phyloP scores from a whole-genome alignment of 1,139 yeast species.

The Blastobotrys niveus region DNA sequence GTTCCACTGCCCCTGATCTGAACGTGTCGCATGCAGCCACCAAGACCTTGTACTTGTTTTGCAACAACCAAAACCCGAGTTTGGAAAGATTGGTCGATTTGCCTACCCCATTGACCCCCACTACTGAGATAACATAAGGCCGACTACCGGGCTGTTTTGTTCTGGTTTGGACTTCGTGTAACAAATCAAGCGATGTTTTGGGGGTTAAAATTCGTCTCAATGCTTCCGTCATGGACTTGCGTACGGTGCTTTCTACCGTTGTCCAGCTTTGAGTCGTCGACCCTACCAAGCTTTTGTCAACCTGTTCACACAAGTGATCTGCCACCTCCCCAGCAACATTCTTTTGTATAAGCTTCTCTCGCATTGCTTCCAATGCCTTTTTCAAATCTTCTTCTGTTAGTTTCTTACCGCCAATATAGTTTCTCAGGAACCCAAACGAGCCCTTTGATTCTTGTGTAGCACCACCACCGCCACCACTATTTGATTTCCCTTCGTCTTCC shows the following conservation, averaged over 20 bases:
- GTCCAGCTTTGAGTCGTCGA: constrained; percentile 64
- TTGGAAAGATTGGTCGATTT: constrained; percentile 93
- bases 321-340: constrained; percentile 57
- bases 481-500: constrained; percentile 16
- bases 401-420: constrained; percentile 57
- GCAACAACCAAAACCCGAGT: constrained; percentile 90
- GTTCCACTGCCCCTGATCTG: constrained; percentile 97
- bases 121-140: constrained; percentile 93
- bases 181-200: constrained; percentile 79
- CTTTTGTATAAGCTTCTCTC: constrained; percentile 45
- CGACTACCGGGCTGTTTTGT: constrained; percentile 26
- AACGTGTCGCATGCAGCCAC: constrained; percentile 98
- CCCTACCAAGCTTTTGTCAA: constrained; percentile 57
- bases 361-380: constrained; percentile 41
- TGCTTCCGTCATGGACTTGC: constrained; percentile 66
- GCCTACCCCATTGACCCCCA: constrained; percentile 98
- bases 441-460: constrained; percentile 6
- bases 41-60: constrained; percentile 77
- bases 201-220: constrained; percentile 84
- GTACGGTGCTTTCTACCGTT: constrained; percentile 53
- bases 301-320: constrained; percentile 49
- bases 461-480: neutral
- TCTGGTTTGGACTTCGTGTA: constrained; percentile 67
- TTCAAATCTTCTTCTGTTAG: constrained; percentile 43
- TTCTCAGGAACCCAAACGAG: constrained; percentile 49